A percentile compares a stretch with the other conserved stretches of the same genome.
Evolutionary conservation across 306 rosid species (phyloP).

Genomic region (Castanea sativa): DNA sequence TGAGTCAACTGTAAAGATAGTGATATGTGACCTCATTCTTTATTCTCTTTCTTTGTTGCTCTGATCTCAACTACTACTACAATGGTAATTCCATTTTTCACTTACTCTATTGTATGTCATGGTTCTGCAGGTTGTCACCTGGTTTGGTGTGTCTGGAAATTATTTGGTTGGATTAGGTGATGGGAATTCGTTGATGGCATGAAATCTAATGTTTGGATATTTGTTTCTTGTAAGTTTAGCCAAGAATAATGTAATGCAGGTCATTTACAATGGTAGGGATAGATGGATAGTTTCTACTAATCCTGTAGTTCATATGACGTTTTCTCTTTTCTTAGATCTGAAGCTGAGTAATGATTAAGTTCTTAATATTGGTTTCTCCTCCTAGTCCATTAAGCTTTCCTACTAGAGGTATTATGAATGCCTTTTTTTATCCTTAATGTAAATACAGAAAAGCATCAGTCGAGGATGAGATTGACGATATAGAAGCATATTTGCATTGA

Average conservation of each 20-base stretch:
- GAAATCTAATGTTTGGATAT: background rate
- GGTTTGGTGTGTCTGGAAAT: background rate
- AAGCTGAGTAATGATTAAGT: background rate
- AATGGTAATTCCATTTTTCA: background rate
- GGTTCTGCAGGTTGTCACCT: slow-evolving; percentile 7
- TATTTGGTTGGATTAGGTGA: slow-evolving; percentile 11
- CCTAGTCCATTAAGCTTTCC: background rate
- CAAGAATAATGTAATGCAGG: background rate
- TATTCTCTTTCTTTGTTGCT: background rate
- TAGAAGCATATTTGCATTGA: background rate
- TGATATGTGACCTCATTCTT: background rate
- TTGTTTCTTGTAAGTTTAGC: background rate
- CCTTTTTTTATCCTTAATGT: background rate
- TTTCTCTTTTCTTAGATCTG: background rate
- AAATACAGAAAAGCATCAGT: too few relatives aligned
- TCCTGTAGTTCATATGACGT: background rate
- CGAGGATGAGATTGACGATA: background rate
- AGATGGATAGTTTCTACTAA: background rate
- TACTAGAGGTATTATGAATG: background rate
- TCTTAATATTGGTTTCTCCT: background rate
- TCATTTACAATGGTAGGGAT: background rate
- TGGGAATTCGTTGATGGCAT: background rate
- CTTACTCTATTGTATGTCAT: background rate
- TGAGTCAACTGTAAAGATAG: slow-evolving; percentile 9
- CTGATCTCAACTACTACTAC: slow-evolving; percentile 4